phyloP scores from a whole-genome alignment of 805 yeast species.

The Candida vaughaniae region DNA sequence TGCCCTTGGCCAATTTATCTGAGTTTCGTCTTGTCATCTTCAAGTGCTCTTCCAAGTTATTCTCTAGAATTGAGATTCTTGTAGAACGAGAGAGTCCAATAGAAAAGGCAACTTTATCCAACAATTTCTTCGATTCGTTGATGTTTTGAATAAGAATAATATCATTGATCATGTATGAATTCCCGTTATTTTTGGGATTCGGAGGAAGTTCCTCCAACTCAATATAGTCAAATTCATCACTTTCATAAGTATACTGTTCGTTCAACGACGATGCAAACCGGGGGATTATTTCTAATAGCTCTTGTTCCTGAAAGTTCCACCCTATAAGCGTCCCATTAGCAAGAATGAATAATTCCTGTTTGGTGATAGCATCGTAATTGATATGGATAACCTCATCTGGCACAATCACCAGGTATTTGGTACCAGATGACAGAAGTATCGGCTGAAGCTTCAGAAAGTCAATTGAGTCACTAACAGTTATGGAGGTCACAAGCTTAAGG shows the following conservation, averaged over 20 bases:
- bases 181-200: constrained; percentile 23
- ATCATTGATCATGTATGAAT: constrained; percentile 60
- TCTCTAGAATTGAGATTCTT: constrained; percentile 76
- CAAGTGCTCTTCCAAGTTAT: constrained; percentile 68
- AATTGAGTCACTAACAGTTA: constrained; percentile 72
- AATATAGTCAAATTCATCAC: constrained; percentile 84
- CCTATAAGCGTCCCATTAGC: constrained; percentile 79
- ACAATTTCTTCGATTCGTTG: constrained; percentile 42
- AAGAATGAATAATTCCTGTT: constrained; percentile 61
- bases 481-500: constrained; percentile 56
- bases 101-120: constrained; percentile 87
- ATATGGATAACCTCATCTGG: constrained; percentile 59
- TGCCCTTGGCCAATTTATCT: constrained; percentile 64
- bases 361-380: constrained; percentile 31
- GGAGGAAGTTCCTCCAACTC: constrained; percentile 36
- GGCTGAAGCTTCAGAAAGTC: constrained; percentile 51
- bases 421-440: constrained; percentile 17
- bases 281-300: constrained; percentile 49
- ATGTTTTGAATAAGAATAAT: constrained; percentile 62
- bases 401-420: constrained; percentile 30
- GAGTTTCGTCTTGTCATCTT: constrained; percentile 61
- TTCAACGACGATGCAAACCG: constrained; percentile 46
- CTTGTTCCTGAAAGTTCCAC: constrained; percentile 72
- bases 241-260: constrained; percentile 51
- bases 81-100: constrained; percentile 87